These are phyloP conservation scores for Wickerhamomyces sp. DNA, from an alignment of 1,139 yeast genomes.

Conservation along the genomic window DNA sequence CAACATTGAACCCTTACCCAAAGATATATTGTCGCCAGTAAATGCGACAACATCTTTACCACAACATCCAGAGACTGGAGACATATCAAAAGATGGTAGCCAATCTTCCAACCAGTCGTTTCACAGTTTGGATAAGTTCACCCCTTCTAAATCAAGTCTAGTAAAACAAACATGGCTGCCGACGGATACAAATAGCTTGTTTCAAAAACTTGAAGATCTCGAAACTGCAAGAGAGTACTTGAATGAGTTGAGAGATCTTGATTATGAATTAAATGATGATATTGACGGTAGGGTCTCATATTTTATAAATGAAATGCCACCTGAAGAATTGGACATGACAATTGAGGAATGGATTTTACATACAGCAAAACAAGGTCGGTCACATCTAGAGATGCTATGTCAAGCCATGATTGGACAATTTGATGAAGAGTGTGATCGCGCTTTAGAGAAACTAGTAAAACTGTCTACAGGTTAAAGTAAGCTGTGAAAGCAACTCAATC, in stretches of 20 bases:
- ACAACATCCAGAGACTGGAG: background rate
- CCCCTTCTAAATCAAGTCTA: conserved; percentile 2
- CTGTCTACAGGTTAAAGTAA: conserved; percentile 8
- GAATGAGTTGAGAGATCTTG: conserved; percentile 16
- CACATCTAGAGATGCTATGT: conserved; percentile 31
- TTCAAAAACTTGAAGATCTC: conserved; percentile 36
- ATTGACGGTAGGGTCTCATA: conserved; percentile 57
- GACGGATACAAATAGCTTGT: conserved; percentile 27
- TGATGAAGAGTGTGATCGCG: conserved; percentile 39
- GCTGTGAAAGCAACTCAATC: background rate
- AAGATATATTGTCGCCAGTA: background rate
- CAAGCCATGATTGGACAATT: conserved; percentile 42
- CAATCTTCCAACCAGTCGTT: conserved; percentile 3
- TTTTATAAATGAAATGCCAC: conserved; percentile 67
- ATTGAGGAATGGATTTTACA: conserved; percentile 64
- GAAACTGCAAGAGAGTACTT: conserved; percentile 37
- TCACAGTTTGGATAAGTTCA: conserved; percentile 1
- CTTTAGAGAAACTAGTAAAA: conserved; percentile 26
- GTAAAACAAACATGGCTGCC: conserved; percentile 23
- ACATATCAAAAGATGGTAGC: background rate
- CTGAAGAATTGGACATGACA: conserved; percentile 62
- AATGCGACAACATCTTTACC: background rate
- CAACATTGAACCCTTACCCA: conserved; percentile 10
- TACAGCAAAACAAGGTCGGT: conserved; percentile 46
- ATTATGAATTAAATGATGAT: conserved; percentile 37